phyloP scores from a whole-genome alignment of 495 filamentous ascomycete species.

The Schizothecium vesticola region DNA sequence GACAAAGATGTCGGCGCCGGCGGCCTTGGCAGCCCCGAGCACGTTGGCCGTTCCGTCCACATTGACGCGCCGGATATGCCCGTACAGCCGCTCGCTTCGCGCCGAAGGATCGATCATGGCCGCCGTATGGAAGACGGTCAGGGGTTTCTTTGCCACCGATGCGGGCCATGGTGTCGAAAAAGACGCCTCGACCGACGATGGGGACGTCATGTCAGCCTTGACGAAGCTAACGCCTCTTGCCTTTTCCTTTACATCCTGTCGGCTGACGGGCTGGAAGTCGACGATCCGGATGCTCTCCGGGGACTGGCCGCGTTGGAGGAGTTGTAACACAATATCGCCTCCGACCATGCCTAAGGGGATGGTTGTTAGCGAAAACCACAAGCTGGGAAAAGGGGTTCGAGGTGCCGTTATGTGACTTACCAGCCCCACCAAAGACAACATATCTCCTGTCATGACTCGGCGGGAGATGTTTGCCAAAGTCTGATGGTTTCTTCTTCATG shows the following conservation, averaged over 20 bases:
- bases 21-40: slow-evolving; percentile 44
- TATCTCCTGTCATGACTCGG: slow-evolving; percentile 51
- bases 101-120: slow-evolving; percentile 48
- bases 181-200: slow-evolving; percentile 38
- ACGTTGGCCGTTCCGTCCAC: slow-evolving; percentile 55
- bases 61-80: slow-evolving; percentile 48
- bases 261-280: slow-evolving; percentile 44
- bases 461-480: slow-evolving; percentile 46
- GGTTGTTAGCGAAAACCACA: neutral
- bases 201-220: slow-evolving; percentile 50
- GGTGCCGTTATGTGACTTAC: slow-evolving; percentile 25
- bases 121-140: slow-evolving; percentile 57
- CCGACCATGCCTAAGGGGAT: slow-evolving; percentile 48
- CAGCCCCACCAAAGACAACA: slow-evolving; percentile 53
- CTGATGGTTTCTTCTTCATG: slow-evolving; percentile 38
- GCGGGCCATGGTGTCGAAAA: slow-evolving; percentile 49
- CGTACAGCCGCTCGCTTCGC: slow-evolving; percentile 42
- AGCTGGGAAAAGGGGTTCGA: neutral
- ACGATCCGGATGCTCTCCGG: slow-evolving; percentile 51
- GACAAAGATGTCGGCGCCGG: slow-evolving; percentile 51
- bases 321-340: slow-evolving; percentile 49
- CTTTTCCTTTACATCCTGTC: slow-evolving; percentile 32
- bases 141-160: slow-evolving; percentile 38
- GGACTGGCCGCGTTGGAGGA: slow-evolving; percentile 50
- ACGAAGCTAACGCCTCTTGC: slow-evolving; percentile 41